Conservation (phyloP, 768 basidiomycete genomes). For the Calocera viscosa region DNA sequence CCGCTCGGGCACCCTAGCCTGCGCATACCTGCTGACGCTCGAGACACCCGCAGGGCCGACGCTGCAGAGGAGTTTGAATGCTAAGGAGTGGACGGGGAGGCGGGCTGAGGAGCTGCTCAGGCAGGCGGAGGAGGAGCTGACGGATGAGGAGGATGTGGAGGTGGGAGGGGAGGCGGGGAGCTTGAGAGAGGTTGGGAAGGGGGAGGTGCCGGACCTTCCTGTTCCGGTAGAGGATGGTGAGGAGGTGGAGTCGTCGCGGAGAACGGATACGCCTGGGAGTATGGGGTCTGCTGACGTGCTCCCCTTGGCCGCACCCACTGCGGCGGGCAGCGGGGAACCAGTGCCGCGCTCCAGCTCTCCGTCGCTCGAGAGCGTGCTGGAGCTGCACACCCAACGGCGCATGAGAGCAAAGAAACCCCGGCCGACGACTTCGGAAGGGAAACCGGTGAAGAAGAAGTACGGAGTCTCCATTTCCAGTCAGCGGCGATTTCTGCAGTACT, state of each 20-base stretch:
- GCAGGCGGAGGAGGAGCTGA: constrained; percentile 25
- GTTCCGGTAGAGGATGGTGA: no score
- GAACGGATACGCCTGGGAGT: no score
- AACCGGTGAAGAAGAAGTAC: constrained; percentile 24
- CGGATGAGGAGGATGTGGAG: constrained; percentile 11
- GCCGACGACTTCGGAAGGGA: constrained; percentile 26
- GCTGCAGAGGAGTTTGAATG: constrained; percentile 36
- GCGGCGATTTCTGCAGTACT: constrained; percentile 66
- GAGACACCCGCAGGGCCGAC: constrained; percentile 39
- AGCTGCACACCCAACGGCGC: constrained; percentile 54
- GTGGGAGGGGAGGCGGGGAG: not conserved
- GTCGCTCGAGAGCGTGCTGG: constrained; percentile 27
- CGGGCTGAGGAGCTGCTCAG: constrained; percentile 41
- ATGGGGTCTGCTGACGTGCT: not conserved
- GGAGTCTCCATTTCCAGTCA: constrained; percentile 76
- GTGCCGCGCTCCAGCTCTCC: not conserved
- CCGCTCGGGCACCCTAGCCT: constrained; percentile 74
- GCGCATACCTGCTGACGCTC: constrained; percentile 62
- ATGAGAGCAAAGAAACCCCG: constrained; percentile 40
- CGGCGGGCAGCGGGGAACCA: not conserved
- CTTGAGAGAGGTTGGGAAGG: not conserved
- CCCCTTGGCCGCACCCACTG: not conserved
- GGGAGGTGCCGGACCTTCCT: no score
- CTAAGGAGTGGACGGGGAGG: constrained; percentile 37
- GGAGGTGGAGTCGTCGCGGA: no score